Evolutionary conservation across 352 stramenopile genomes (phyloP).

Genomic region (Pythium chondricola): DNA sequence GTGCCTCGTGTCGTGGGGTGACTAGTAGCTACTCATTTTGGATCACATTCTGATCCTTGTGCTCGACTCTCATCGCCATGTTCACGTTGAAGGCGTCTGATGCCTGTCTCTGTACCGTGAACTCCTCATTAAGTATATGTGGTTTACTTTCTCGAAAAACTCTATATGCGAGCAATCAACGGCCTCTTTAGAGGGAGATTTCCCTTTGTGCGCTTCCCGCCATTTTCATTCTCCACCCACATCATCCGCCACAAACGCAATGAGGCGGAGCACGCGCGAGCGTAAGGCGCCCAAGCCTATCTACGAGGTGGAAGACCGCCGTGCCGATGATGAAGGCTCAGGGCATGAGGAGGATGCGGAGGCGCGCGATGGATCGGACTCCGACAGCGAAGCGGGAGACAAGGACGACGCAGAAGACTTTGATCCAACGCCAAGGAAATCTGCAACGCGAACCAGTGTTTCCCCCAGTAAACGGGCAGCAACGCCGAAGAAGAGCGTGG

Average conservation of each 20-base stretch:
- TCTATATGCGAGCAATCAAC: too few relatives aligned
- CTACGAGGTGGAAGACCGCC: slow-evolving; percentile 62
- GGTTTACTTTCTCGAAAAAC: too few relatives aligned
- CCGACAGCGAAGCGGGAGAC: slow-evolving; percentile 15
- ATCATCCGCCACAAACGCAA: slow-evolving; percentile 1
- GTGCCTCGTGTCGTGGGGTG: too few relatives aligned
- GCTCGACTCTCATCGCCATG: too few relatives aligned
- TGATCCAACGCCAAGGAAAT: slow-evolving; percentile 15
- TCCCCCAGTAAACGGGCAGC: not conserved
- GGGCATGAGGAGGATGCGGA: slow-evolving; percentile 22
- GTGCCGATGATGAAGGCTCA: slow-evolving; percentile 16
- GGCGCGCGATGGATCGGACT: slow-evolving; percentile 14
- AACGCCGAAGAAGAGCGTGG: slow-evolving; percentile 8
- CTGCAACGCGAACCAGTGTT: slow-evolving; percentile 9
- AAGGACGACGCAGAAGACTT: slow-evolving; percentile 7
- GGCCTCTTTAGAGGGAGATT: slow-evolving; percentile 44
- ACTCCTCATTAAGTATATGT: too few relatives aligned
- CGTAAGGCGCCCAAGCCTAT: slow-evolving; percentile 60
- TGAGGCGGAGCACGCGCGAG: slow-evolving; percentile 47
- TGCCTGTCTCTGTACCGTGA: too few relatives aligned
- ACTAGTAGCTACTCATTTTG: too few relatives aligned
- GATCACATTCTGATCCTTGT: too few relatives aligned
- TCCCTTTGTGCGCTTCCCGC: slow-evolving; percentile 28
- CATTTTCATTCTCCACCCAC: slow-evolving; percentile 18
- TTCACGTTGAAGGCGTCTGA: too few relatives aligned